Percentiles rank a stretch among this genome's conserved stretches.
Evolutionary conservation across 164 flowering plant species (phyloP).

Genomic region (Annona cherimola): DNA sequence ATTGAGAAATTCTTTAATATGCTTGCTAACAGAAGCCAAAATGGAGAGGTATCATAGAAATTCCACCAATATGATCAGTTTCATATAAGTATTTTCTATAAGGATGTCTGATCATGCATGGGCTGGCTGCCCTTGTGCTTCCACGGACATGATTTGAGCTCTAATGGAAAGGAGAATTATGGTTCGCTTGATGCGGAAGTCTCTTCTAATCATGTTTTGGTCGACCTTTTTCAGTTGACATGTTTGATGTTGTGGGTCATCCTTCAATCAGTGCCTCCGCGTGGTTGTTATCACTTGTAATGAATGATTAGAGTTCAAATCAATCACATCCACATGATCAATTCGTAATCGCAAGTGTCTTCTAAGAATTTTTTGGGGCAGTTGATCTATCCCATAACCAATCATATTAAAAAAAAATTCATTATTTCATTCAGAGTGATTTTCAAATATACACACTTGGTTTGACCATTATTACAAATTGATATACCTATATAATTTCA

Average conservation of each 20-base stretch:
- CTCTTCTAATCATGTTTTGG: neutral
- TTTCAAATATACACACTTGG: neutral
- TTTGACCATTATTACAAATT: neutral
- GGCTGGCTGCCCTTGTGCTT: too few species aligned
- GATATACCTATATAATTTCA: neutral
- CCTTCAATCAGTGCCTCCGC: neutral
- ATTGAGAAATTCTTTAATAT: too few species aligned
- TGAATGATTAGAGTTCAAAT: neutral
- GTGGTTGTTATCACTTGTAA: neutral
- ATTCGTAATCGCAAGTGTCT: neutral
- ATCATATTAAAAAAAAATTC: neutral
- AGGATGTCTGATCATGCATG: too few species aligned
- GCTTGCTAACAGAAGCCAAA: too few species aligned
- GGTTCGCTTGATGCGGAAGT: slow-evolving; percentile 18
- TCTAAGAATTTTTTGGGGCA: neutral
- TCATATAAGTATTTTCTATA: too few species aligned
- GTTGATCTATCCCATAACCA: neutral
- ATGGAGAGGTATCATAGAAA: too few species aligned
- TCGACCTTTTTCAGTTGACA: neutral
- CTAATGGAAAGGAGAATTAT: too few species aligned
- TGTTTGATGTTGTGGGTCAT: neutral
- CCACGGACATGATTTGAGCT: too few species aligned
- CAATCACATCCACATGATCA: neutral
- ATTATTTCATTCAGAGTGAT: neutral
- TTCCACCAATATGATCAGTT: too few species aligned